Evolutionary conservation across 2,329 filamentous ascomycete genomes (phyloP), one percentile per base, ranked within the genome.

Genomic region (Elsinoe batatas): DNA sequence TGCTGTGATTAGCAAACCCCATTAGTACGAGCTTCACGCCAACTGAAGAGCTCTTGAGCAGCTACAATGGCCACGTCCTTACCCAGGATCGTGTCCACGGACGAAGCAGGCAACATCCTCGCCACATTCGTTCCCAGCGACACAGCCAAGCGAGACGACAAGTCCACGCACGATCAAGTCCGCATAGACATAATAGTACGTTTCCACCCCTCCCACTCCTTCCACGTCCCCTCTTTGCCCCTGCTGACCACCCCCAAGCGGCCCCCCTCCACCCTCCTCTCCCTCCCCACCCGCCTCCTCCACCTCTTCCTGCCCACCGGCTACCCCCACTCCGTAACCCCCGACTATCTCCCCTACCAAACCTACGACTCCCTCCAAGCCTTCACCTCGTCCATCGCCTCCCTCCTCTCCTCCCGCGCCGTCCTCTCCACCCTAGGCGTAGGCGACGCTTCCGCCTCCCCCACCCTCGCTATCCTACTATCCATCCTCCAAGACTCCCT

Each of bases 231-330:
- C 32, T 3, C 13, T 1, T 8, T 20, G 3, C 26, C 15, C 46
- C 33, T 3, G 5, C 30, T 36, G 5, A 15, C 18, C 5, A 17
- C 26, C 11, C n/a, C 26, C 15, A 3, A 20, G 61, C 59, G 26
- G 30, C 30, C 46, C 17, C 12, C 51, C 54, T 30, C 49, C 37
- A 36, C 38, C 26, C 17, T 20, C 18, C 44, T 35, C 46, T 56
- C 53, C 53, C 50, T 20, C 61, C 62, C 17, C 35, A 47, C 13
- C 50, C 60, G 5, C 57, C 59, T 81, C 1, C 67, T 90, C 40
- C 83, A 88, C 61, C 80, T 91, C 26, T 95, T 95, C 66, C 77
- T 95, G 1, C 91, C 91, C 0, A 83, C 87, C 1, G 90, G 90
- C n/a, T 96, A 85, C 69, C 91, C 90, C 0, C 81, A 90, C 61